Evolutionary conservation across 306 rosid genomes (phyloP), one percentile per base, ranked within the genome.

Genomic region (Comarum palustre): DNA sequence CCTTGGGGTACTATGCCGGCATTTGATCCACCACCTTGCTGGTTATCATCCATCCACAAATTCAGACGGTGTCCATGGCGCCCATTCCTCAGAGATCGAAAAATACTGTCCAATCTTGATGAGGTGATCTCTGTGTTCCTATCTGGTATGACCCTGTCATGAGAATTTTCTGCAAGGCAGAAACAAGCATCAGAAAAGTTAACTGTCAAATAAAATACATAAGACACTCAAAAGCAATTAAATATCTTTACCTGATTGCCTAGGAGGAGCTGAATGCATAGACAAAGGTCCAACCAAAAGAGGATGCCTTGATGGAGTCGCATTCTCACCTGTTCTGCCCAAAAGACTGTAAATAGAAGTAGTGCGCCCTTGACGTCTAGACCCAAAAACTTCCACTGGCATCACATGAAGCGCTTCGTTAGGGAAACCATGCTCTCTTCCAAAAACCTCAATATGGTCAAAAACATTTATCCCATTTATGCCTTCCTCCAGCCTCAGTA

Each of bases 371-470:
- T 91, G 92, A 72, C 98, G 92, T 75, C 98, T 93, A 46, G 98
- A 93, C 72, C 96, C 98, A 80, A 93, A 90, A 80, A 87, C 95
- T 82, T 93, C 98, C 72, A 93, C 90, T 11, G 98, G 98, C 98
- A 93, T 93, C 75, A 87, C 97, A 73, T 87, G 97, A 78, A 90
- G 96, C 25, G 90, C 81, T 67, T 93, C 98, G 78, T 90, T 93
- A 48, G 92, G 86, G 82, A 89, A 93, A 81, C 83, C 84, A 80
- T 78, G 84, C 52, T 89, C 98, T 82, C 98, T 90, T 45, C 98
- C 96, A 78, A 93, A 84, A 66, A 89, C 94, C 89, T 93, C 98
- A 83, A 93, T 90, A 71, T 89, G 98, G 77, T 93, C 97, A 84
- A 90, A 86, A 29, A 93, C 97, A 82, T 93, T 90, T 71, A 93